A percentile compares a stretch with the other conserved stretches of the same genome.
phyloP scores from a whole-genome alignment of 2,329 filamentous ascomycete genomes.

The Botrytis squamosa region DNA sequence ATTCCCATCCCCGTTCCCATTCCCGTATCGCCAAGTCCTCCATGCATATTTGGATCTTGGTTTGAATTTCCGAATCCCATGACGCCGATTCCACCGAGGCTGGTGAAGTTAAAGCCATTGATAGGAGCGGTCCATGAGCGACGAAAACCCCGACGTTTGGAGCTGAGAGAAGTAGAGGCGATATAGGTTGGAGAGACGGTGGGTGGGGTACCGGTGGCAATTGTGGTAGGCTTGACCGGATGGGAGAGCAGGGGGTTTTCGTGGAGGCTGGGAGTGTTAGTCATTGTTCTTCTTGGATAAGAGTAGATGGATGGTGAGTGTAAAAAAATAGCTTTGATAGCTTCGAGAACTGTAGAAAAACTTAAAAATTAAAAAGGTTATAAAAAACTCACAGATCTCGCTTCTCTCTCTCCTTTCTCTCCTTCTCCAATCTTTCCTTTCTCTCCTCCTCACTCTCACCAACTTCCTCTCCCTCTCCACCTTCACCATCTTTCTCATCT shows the following conservation, averaged over 20 bases:
- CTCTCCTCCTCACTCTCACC: background rate
- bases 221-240: background rate
- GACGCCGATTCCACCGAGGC: background rate
- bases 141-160: background rate
- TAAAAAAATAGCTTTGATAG: too few relatives aligned
- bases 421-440: background rate
- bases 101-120: background rate
- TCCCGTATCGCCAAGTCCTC: background rate
- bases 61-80: background rate
- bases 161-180: background rate
- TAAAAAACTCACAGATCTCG: background rate
- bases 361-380: background rate
- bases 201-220: background rate
- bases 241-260: background rate
- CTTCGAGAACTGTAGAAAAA: too few relatives aligned
- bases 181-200: background rate
- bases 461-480: background rate
- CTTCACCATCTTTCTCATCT: too few relatives aligned
- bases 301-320: background rate
- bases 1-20: background rate
- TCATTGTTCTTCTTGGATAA: too few relatives aligned
- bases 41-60: background rate
- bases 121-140: background rate
- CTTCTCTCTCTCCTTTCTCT: background rate
- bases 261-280: background rate